Evolutionary conservation across 2,329 filamentous ascomycete species (phyloP), one percentile per base, ranked within the genome.

Genomic region (Mycocentrospora acerina): DNA sequence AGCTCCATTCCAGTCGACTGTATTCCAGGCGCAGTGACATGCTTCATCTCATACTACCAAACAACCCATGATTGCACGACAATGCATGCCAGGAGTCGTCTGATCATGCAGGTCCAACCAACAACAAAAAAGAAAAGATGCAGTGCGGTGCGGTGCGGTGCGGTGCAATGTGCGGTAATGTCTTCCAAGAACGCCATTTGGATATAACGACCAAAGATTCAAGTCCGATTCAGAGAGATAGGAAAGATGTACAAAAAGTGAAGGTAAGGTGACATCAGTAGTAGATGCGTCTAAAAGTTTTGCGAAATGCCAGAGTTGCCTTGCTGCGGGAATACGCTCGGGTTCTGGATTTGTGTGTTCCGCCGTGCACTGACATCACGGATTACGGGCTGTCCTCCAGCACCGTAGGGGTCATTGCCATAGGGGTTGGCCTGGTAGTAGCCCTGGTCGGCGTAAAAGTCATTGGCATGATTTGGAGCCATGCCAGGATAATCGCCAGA

Each of bases 271-370:
- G 28, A 39, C 12, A 26, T 27, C 36, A 10, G 31, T 36, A 24
- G 31, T 11, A 14, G 24, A 28, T 31, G 35, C 22, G 32, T 42
- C 44, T 80, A 97, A 60, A 98, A 98, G 69, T 98, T 98, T 71
- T 97, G 93, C 22, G 93, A 88, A 59, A 98, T 96, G 42, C 93
- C 93, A 26, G 88, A 88, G 58, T 88, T 95, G 24, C 81, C 82
- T 73, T 95, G 90, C 62, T 94, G 88, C 9, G 91, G 90, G 59
- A 88, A 94, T 47, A 93, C 87, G 29, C 87, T 81, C 2, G 89
- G 85, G 64, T 86, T 95, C 72, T 97, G 90, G 60, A 98, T 97
- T 46, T 90, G 82, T 10, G 93, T 96, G 71, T 96, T 96, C 51
- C 93, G 82, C 54, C 93, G 78, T 18, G 93, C 93, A 48, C 86